phyloP scores from a whole-genome alignment of 805 yeast genomes.

The Saccharomyces cerevisiae region DNA sequence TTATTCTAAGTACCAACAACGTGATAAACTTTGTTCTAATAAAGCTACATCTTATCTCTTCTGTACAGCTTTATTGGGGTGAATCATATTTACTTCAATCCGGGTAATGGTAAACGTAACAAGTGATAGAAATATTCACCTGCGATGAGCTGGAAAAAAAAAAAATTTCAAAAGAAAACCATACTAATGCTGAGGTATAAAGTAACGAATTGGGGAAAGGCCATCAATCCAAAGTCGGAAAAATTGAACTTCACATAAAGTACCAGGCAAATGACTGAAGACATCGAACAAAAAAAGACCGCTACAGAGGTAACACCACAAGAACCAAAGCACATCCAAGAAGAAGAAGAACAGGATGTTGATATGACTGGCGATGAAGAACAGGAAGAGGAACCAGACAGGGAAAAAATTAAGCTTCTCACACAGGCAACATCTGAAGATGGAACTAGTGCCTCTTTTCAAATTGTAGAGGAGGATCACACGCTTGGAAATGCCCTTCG shows the following conservation, averaged over 20 bases:
- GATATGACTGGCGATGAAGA: constrained; percentile 16
- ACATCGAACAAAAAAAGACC: constrained; percentile 3
- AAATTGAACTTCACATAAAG: not conserved
- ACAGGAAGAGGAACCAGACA: constrained; percentile 37
- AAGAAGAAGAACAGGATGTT: constrained; percentile 11
- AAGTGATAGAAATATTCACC: not conserved
- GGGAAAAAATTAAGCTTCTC: constrained; percentile 48
- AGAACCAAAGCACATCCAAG: constrained; percentile 8
- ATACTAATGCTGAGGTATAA: not conserved
- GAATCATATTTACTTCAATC: not conserved
- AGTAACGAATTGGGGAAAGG: not conserved
- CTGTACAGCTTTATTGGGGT: no score
- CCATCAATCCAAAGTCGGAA: not conserved
- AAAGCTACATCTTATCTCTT: no score
- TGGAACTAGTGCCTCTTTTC: constrained; percentile 91
- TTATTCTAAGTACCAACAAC: no score
- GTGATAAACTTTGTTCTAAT: no score
- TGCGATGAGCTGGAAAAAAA: not conserved
- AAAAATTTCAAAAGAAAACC: not conserved
- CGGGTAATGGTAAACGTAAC: not conserved
- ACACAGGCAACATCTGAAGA: constrained; percentile 88
- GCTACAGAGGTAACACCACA: not conserved
- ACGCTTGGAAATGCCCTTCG: constrained; percentile 91
- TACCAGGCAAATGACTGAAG: constrained; percentile 1
- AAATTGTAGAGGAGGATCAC: constrained; percentile 89